Evolutionary conservation across 371 early-diverging fungal genomes (phyloP).

Genomic region (Nematocida major): DNA sequence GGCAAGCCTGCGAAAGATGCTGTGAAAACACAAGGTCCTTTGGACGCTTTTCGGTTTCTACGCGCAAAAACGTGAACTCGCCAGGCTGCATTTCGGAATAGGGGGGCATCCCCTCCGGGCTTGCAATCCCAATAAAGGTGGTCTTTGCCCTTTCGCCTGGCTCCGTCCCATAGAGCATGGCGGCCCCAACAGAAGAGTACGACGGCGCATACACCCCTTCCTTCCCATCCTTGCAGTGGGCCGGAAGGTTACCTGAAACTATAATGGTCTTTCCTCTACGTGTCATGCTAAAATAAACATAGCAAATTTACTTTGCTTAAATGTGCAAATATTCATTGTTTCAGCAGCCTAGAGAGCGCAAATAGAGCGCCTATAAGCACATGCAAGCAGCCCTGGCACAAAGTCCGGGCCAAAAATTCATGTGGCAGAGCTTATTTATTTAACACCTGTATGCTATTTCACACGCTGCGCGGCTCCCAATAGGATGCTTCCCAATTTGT

Average conservation of each 20-base stretch:
- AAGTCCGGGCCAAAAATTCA: no score
- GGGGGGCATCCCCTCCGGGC: neutral
- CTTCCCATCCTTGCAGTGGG: slow-evolving; percentile 8
- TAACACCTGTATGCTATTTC: no score
- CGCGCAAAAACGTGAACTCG: slow-evolving; percentile 25
- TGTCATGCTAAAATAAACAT: slow-evolving; percentile 33
- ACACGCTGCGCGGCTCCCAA: no score
- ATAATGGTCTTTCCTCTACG: slow-evolving; percentile 22
- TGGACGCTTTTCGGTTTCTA: neutral
- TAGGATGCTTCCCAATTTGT: no score
- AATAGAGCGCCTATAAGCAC: no score
- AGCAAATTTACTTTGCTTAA: neutral
- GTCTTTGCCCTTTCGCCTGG: neutral
- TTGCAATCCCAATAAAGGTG: slow-evolving; percentile 22
- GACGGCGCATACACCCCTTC: slow-evolving; percentile 35
- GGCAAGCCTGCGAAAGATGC: slow-evolving; percentile 43
- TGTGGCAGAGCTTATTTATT: no score
- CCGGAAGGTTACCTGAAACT: slow-evolving; percentile 40
- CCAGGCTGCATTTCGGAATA: neutral
- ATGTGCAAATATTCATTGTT: neutral
- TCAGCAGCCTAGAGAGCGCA: neutral
- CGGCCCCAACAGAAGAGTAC: slow-evolving; percentile 29
- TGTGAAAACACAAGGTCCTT: slow-evolving; percentile 33
- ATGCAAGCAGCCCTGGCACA: no score
- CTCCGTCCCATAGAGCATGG: slow-evolving; percentile 23